Evolutionary conservation across 2,329 filamentous ascomycete species (phyloP).

Genomic region (Diaporthe citriasiana): DNA sequence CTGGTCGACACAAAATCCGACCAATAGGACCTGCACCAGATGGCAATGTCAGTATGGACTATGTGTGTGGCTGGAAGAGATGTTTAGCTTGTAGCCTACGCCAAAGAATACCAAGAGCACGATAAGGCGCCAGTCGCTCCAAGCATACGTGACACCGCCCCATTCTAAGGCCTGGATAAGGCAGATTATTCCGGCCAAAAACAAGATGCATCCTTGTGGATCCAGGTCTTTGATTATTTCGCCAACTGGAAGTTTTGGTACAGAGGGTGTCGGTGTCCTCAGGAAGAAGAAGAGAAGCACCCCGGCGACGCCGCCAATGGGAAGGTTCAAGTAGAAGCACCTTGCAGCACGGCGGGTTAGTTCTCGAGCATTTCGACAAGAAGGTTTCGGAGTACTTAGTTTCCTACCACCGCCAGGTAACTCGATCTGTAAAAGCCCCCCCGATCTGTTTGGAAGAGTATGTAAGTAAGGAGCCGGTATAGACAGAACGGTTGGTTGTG

Average conservation of each 20-base stretch:
- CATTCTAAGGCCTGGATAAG: slow-evolving; percentile 61
- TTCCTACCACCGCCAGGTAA: slow-evolving; percentile 64
- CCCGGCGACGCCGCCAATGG: slow-evolving; percentile 63
- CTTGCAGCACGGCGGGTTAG: too few relatives aligned
- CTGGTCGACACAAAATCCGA: slow-evolving; percentile 42
- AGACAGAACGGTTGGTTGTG: too few relatives aligned
- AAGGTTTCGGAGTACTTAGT: not conserved
- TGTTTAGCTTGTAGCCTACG: slow-evolving; percentile 44
- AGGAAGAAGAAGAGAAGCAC: slow-evolving; percentile 63
- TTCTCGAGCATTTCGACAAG: too few relatives aligned
- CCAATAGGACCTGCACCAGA: too few relatives aligned
- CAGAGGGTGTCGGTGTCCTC: slow-evolving; percentile 49
- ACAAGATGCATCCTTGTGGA: slow-evolving; percentile 41
- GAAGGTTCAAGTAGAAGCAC: slow-evolving; percentile 48
- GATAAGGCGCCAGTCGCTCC: slow-evolving; percentile 50
- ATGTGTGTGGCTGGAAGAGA: too few relatives aligned
- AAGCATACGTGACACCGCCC: slow-evolving; percentile 51
- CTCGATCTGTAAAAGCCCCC: slow-evolving; percentile 63
- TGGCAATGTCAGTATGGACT: too few relatives aligned
- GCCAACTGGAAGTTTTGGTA: slow-evolving; percentile 25
- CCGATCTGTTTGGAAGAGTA: slow-evolving; percentile 47
- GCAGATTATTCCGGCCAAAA: slow-evolving; percentile 54
- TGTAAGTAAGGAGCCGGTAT: too few relatives aligned
- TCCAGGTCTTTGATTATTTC: slow-evolving; percentile 48
- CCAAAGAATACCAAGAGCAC: slow-evolving; percentile 53